A percentile compares a stretch with the other conserved stretches of the same genome.
Conservation (phyloP, 306 rosid species). For the Pyrus betulifolia region DNA sequence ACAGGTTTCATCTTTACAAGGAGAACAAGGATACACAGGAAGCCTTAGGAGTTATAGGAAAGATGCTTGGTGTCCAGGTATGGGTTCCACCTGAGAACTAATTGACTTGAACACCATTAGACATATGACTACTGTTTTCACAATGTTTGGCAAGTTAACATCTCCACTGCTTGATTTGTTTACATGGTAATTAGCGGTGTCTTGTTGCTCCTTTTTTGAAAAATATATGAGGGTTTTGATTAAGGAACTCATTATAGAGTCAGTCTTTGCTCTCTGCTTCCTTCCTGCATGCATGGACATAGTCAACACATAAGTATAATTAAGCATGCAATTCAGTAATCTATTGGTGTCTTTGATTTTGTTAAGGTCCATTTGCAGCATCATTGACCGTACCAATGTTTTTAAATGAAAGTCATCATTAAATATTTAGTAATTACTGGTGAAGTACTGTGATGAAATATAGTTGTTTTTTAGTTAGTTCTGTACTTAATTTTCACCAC, state of each 20-base stretch:
- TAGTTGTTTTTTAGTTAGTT: background rate
- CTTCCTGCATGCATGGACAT: background rate
- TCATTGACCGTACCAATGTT: background rate
- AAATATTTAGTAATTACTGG: background rate
- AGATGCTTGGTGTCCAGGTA: conserved; percentile 92
- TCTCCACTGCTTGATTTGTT: background rate
- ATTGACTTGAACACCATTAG: background rate
- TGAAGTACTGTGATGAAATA: background rate
- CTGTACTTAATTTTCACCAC: background rate
- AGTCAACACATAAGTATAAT: background rate
- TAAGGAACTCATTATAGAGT: background rate
- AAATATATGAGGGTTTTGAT: background rate
- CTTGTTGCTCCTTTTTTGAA: background rate
- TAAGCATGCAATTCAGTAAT: background rate
- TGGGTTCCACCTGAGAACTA: background rate
- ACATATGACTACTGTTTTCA: background rate
- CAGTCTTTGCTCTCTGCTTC: background rate
- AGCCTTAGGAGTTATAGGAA: conserved; percentile 74
- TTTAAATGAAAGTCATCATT: background rate
- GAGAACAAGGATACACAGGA: conserved; percentile 98
- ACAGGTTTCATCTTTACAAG: conserved; percentile 86
- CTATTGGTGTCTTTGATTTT: background rate
- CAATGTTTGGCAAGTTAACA: background rate
- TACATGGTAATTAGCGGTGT: background rate
- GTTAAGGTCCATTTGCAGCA: background rate